These are phyloP conservation scores for Ceratocystis cacaofunesta DNA, from an alignment of 2,329 filamentous ascomycete genomes.

Conservation along the genomic window DNA sequence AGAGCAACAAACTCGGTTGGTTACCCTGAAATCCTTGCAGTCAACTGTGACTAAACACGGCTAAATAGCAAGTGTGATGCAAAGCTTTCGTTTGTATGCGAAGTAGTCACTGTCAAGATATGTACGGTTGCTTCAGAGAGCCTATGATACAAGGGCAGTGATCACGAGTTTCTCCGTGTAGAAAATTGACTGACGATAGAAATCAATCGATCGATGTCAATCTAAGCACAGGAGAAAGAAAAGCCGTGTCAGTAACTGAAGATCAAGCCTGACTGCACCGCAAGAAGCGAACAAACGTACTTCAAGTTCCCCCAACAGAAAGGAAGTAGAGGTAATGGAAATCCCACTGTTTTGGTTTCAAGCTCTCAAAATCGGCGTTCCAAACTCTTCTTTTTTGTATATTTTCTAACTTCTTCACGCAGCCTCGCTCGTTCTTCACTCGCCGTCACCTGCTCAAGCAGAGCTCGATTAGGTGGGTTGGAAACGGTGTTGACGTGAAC, in stretches of 20 bases:
- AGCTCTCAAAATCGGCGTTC: background rate
- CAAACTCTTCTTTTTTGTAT: background rate
- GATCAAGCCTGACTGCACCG: slow-evolving; percentile 10
- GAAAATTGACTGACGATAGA: slow-evolving; percentile 7
- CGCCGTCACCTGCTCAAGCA: slow-evolving; percentile 16
- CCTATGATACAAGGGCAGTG: background rate
- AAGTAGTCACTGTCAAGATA: background rate
- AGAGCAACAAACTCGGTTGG: background rate
- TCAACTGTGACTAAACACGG: background rate
- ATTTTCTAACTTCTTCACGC: background rate
- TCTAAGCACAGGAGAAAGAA: slow-evolving; percentile 9
- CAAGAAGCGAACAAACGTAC: slow-evolving; percentile 16
- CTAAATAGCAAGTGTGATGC: background rate
- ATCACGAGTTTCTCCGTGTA: slow-evolving; percentile 8
- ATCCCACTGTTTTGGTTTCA: background rate
- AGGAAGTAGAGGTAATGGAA: background rate
- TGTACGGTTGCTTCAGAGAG: background rate
- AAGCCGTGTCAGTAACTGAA: slow-evolving; percentile 16
- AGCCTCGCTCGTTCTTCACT: slow-evolving; percentile 3
- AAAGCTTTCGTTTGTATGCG: background rate
- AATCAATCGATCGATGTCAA: slow-evolving; percentile 16
- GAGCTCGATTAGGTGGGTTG: slow-evolving; percentile 11
- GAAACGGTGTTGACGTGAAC: background rate
- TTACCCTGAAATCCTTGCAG: background rate
- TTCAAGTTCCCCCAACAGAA: background rate